Evolutionary conservation across 495 filamentous ascomycete species (phyloP).

Genomic region (Staphylotrichum tortipilum): DNA sequence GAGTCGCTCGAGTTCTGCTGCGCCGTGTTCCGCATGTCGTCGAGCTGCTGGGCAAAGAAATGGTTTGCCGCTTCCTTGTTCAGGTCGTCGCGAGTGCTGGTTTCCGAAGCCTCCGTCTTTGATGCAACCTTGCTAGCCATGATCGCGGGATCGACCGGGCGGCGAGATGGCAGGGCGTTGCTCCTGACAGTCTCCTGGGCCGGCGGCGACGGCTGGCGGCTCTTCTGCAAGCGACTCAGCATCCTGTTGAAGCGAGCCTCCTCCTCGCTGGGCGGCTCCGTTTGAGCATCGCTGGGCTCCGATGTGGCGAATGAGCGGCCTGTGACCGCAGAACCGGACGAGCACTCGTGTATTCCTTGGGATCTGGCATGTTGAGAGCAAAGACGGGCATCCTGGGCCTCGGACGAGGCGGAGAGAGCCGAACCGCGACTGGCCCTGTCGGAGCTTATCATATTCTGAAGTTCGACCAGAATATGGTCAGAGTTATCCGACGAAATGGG

Average conservation of each 20-base stretch:
- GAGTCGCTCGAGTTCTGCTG: conserved; percentile 12
- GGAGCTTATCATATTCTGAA: too few relatives aligned
- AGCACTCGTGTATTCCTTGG: neutral
- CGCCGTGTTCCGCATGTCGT: neutral
- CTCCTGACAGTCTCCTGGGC: too few relatives aligned
- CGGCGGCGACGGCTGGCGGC: neutral
- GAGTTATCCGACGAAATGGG: neutral
- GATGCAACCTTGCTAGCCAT: conserved; percentile 14
- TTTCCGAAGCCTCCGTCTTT: neutral
- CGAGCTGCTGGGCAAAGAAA: neutral
- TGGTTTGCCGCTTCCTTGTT: neutral
- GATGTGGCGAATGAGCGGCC: neutral
- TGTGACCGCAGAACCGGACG: neutral
- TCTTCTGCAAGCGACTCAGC: conserved; percentile 15
- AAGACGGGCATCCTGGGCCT: neutral
- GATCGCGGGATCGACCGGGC: conserved; percentile 13
- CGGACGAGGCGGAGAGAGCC: neutral
- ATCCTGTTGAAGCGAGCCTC: conserved; percentile 16
- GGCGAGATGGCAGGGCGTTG: neutral
- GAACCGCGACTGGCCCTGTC: neutral
- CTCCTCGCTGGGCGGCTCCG: neutral
- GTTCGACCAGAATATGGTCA: too few relatives aligned
- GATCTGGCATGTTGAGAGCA: neutral
- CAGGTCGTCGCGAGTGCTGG: neutral
- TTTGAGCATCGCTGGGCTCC: neutral